Evolutionary conservation across 1,284 basidiomycete species (phyloP).

Genomic region (Schizophyllum commune): DNA sequence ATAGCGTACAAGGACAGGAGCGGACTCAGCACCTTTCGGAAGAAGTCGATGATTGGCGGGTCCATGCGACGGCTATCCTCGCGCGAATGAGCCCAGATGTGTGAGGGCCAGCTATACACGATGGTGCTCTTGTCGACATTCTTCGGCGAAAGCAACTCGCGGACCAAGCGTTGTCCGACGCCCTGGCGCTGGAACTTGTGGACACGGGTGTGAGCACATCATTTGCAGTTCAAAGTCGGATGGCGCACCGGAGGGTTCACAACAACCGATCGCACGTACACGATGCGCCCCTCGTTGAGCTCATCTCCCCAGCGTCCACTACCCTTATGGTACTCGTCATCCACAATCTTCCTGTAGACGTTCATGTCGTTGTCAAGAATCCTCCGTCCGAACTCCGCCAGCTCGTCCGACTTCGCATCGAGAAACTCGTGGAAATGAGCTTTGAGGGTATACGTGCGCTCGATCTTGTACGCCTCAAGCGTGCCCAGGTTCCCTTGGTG

Average conservation of each 20-base stretch:
- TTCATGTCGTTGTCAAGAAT: constrained; percentile 7
- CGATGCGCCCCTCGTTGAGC: constrained; percentile 2
- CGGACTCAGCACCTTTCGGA: constrained; percentile 2
- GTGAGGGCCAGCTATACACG: constrained; percentile 5
- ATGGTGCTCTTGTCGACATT: constrained; percentile 4
- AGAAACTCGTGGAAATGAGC: background rate
- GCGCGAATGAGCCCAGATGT: background rate
- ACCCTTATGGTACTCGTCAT: constrained; percentile 7
- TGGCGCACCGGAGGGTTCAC: constrained; percentile 1
- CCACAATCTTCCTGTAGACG: constrained; percentile 4
- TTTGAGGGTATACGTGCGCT: background rate
- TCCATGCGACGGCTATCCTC: background rate
- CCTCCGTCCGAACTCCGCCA: background rate
- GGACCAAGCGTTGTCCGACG: constrained; percentile 1
- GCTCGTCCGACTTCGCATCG: background rate
- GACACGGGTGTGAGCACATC: background rate
- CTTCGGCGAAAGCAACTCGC: constrained; percentile 4
- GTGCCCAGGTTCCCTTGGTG: background rate
- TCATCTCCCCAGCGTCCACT: constrained; percentile 9
- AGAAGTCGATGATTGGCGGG: constrained; percentile 4
- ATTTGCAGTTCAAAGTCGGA: background rate
- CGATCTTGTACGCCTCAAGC: background rate
- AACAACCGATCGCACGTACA: constrained; percentile 2
- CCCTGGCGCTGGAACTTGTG: constrained; percentile 6
- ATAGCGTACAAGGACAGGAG: background rate